Evolutionary conservation across 352 stramenopile genomes (phyloP).

Genomic region (Nothophytophthora sp.): DNA sequence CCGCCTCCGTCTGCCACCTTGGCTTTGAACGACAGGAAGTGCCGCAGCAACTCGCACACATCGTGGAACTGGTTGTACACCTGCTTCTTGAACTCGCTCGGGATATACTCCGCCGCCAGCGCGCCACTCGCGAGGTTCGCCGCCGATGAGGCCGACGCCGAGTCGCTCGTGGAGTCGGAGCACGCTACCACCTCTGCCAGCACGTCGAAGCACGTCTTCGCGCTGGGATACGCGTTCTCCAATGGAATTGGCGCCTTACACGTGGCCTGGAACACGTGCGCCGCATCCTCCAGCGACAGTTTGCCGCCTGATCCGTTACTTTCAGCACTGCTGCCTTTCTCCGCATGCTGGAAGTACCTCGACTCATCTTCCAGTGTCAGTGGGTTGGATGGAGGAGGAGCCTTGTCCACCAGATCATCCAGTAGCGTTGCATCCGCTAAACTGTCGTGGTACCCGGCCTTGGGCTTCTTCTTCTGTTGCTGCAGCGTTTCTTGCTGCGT

Average conservation of each 20-base stretch:
- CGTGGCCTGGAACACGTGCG: slow-evolving; percentile 43
- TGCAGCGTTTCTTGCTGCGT: slow-evolving; percentile 20
- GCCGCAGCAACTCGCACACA: slow-evolving; percentile 78
- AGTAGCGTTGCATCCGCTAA: slow-evolving; percentile 66
- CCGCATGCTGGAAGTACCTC: slow-evolving; percentile 73
- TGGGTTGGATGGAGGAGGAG: slow-evolving; percentile 60
- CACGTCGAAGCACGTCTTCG: slow-evolving; percentile 54
- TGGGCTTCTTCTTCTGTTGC: slow-evolving; percentile 49
- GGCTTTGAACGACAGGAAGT: slow-evolving; percentile 84
- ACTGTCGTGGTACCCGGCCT: slow-evolving; percentile 47
- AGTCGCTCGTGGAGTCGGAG: slow-evolving; percentile 56
- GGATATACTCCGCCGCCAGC: slow-evolving; percentile 73
- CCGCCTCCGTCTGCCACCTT: slow-evolving; percentile 59
- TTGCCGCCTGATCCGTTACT: slow-evolving; percentile 16
- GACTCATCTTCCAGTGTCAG: slow-evolving; percentile 83
- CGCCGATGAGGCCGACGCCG: slow-evolving; percentile 51
- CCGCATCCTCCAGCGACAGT: slow-evolving; percentile 33
- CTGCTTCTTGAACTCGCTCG: slow-evolving; percentile 87
- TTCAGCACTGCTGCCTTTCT: slow-evolving; percentile 25
- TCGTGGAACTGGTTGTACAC: slow-evolving; percentile 88
- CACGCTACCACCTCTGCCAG: slow-evolving; percentile 67
- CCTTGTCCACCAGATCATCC: slow-evolving; percentile 65
- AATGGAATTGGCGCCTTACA: slow-evolving; percentile 46
- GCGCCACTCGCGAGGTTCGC: slow-evolving; percentile 51
- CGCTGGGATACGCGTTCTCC: slow-evolving; percentile 55